These are phyloP conservation scores for Pythium volutum DNA, from an alignment of 352 stramenopile species.

Conservation along the genomic window DNA sequence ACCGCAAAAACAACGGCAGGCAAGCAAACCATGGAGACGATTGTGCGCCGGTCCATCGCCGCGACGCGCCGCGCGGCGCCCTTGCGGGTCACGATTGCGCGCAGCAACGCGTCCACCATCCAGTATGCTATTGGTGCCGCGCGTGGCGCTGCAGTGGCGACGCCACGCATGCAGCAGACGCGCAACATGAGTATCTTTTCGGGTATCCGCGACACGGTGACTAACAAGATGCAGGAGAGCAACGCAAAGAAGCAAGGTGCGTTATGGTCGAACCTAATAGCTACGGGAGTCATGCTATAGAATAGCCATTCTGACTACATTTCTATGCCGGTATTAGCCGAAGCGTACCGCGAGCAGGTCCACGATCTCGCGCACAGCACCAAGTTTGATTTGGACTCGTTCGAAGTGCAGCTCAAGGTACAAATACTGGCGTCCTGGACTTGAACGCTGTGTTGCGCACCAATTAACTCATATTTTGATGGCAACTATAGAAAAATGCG, in stretches of 20 bases:
- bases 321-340: constrained; percentile 28
- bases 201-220: constrained; percentile 68
- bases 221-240: constrained; percentile 75
- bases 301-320: background rate
- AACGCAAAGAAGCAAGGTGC: constrained; percentile 76
- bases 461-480: background rate
- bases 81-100: background rate
- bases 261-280: background rate
- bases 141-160: background rate
- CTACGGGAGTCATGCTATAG: background rate
- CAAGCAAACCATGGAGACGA: constrained; percentile 18
- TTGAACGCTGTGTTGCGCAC: background rate
- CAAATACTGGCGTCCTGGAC: background rate
- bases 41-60: constrained; percentile 17
- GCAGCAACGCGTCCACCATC: background rate
- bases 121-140: background rate
- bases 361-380: constrained; percentile 59
- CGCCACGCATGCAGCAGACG: constrained; percentile 28
- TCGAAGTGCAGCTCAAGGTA: constrained; percentile 72
- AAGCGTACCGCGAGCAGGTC: constrained; percentile 78
- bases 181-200: constrained; percentile 74
- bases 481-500: constrained; percentile 65
- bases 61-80: constrained; percentile 17
- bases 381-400: constrained; percentile 71
- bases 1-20: constrained; percentile 9